Evolutionary conservation across 2,329 filamentous ascomycete genomes (phyloP).

Genomic region (Cladophialophora psammophila): DNA sequence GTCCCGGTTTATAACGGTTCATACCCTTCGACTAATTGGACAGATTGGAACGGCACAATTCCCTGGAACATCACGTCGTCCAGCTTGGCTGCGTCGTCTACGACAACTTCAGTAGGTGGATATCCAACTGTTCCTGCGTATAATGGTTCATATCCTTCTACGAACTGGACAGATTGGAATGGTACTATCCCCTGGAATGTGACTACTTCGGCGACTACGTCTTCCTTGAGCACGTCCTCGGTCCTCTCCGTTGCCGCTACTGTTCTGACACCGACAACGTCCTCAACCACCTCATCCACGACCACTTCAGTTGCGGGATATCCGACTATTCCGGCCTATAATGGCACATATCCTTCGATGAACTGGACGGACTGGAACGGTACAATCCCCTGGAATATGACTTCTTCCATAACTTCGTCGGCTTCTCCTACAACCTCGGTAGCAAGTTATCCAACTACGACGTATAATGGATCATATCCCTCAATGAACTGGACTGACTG

Average conservation of each 20-base stretch:
- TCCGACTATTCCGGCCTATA: not conserved
- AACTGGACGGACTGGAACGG: constrained; percentile 11
- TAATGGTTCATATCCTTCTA: constrained; percentile 2
- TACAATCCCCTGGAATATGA: not conserved
- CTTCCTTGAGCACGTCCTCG: constrained; percentile 1
- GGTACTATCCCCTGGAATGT: not conserved
- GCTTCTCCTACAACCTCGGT: not conserved
- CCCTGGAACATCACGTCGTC: not conserved
- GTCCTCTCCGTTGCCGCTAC: not conserved
- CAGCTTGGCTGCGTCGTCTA: not conserved
- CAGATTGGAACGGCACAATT: constrained; percentile 2
- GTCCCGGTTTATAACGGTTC: not conserved
- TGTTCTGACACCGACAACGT: not conserved
- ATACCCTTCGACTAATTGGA: not conserved
- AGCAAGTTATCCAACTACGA: not conserved
- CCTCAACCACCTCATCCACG: not conserved
- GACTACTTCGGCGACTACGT: not conserved
- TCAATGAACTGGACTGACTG: constrained; percentile 11
- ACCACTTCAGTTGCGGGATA: not conserved
- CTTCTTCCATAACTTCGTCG: not conserved
- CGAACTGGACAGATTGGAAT: constrained; percentile 14
- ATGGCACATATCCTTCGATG: not conserved
- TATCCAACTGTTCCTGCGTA: constrained; percentile 5
- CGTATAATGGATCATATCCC: constrained; percentile 12
- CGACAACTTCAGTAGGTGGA: not conserved